Percentiles rank a stretch among this genome's conserved stretches.
Conservation (phyloP, 805 yeast genomes). For the Metschnikowia hibisci region DNA sequence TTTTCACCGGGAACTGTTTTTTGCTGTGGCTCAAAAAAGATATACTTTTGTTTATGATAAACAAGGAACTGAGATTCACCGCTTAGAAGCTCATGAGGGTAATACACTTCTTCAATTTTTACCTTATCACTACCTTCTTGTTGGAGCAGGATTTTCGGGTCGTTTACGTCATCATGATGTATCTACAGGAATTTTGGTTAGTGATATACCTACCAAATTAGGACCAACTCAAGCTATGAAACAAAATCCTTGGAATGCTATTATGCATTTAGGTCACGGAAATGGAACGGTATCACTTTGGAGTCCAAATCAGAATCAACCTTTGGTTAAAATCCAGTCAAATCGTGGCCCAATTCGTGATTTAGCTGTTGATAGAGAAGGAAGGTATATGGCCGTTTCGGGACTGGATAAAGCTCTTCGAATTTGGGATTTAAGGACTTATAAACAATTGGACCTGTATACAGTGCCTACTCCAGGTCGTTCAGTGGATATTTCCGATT, state of each 20-base stretch:
- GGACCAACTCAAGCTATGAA: constrained; percentile 89
- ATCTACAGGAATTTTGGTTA: constrained; percentile 81
- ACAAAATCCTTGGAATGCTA: constrained; percentile 95
- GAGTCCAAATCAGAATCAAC: constrained; percentile 86
- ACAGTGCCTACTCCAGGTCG: constrained; percentile 80
- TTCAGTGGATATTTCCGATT: constrained; percentile 75
- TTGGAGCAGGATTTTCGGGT: constrained; percentile 87
- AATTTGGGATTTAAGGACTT: constrained; percentile 90
- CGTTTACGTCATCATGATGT: constrained; percentile 91
- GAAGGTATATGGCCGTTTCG: constrained; percentile 88
- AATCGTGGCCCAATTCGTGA: constrained; percentile 86
- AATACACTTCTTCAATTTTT: constrained; percentile 78
- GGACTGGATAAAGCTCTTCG: constrained; percentile 83
- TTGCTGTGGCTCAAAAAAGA: constrained; percentile 96
- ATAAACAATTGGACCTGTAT: constrained; percentile 69
- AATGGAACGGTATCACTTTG: constrained; percentile 91
- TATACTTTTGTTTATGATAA: constrained; percentile 90
- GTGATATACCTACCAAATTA: constrained; percentile 78
- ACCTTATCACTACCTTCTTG: constrained; percentile 87
- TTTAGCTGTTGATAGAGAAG: constrained; percentile 84
- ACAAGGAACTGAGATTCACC: constrained; percentile 87
- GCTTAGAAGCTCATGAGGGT: constrained; percentile 86
- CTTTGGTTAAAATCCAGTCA: constrained; percentile 76
- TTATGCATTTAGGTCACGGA: constrained; percentile 87
- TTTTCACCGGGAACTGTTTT: constrained; percentile 86